Evolutionary conservation across 208 protist genomes (phyloP), one percentile per base, ranked within the genome.

Genomic region (Trypanosoma grayi): DNA sequence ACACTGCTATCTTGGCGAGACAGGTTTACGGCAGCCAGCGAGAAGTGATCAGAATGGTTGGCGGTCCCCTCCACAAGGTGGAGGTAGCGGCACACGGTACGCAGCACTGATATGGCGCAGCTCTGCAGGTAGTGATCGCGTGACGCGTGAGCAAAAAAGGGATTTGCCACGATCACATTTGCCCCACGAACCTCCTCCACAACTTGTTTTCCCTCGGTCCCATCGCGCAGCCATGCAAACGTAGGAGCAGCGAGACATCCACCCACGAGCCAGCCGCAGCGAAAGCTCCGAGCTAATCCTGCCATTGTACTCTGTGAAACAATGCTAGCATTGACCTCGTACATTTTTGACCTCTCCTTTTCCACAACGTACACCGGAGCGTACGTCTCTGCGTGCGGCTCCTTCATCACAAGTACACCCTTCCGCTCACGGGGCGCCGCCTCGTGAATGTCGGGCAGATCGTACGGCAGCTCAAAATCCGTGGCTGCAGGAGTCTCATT

Each of bases 151-250:
- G 83, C 88, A 60, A 73, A 72, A 59, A 85, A 87, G 7, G 81
- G 79, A 11, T 46, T 73, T n/a, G 60, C 43, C 1, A 76, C 14
- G 14, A 54, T 47, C 6, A 79, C 60, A 22, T 65, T 39, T 0
- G 80, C 79, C n/a, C 86, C 90, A 31, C 27, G 25, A 43, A 92
- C 85, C 68, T 95, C 85, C 27, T 68, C 54, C 34, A 81, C 70
- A 25, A 61, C 62, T 4, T 30, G 51, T 18, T 45, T 48, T 8
- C 43, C 58, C 52, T 91, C 83, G 37, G 76, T 64, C 13, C 73
- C 84, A 60, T 95, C 90, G 46, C 80, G 77, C 40, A 95, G 64
- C 47, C 62, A 77, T 20, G 85, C 75, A 70, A 88, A 87, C 20
- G 67, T 66, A 10, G 90, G 84, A 47, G 74, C 64, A 10, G 63